phyloP scores from a whole-genome alignment of 2,329 filamentous ascomycete genomes.

The Clonostachys byssicola region DNA sequence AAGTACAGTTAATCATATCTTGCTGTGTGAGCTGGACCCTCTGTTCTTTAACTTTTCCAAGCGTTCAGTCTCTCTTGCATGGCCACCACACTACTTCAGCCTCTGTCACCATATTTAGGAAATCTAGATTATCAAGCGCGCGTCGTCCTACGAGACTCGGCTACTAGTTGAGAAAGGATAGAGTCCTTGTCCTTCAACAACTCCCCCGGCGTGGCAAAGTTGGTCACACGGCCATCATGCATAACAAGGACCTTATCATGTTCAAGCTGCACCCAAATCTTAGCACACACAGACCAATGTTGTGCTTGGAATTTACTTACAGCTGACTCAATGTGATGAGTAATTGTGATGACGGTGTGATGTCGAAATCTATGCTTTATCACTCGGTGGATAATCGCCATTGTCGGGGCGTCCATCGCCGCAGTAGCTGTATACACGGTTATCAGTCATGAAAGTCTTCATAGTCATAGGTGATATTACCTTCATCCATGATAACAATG shows the following conservation, averaged over 20 bases:
- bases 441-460: no score
- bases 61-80: no score
- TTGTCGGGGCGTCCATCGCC: conserved; percentile 89
- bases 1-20: no score
- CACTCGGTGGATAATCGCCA: conserved; percentile 91
- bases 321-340: conserved; percentile 92
- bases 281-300: no score
- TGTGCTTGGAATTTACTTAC: conserved; percentile 32
- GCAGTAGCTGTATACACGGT: no score
- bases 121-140: no score
- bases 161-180: no score
- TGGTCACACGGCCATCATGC: conserved; percentile 81
- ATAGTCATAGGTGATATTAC: conserved; percentile 96
- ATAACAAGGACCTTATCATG: conserved; percentile 97
- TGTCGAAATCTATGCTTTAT: conserved; percentile 41
- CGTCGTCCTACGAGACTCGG: no score
- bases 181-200: conserved; percentile 63
- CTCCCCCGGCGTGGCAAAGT: conserved; percentile 84
- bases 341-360: conserved; percentile 87
- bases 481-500: conserved; percentile 59
- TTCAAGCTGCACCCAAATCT: conserved; percentile 37
- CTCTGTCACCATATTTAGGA: no score
- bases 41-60: no score
- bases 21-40: no score
- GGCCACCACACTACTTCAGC: no score